Conservation (phyloP, 2,329 filamentous ascomycete genomes). For the Arthrobotrys conoides region DNA sequence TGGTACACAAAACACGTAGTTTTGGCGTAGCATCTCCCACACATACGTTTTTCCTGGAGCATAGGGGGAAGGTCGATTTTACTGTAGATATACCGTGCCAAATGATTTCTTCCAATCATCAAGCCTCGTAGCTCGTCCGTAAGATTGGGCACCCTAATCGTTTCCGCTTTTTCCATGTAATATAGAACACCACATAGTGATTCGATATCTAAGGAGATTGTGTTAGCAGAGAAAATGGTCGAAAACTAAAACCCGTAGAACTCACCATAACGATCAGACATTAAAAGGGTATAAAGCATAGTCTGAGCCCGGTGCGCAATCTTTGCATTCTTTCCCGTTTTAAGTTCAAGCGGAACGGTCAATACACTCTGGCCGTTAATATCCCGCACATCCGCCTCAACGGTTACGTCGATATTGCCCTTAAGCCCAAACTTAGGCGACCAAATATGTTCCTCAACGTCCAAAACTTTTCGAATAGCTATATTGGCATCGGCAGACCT, state of each 20-base stretch:
- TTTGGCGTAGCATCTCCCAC: conserved; percentile 90
- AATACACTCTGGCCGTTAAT: conserved; percentile 75
- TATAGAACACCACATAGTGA: conserved; percentile 92
- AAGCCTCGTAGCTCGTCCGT: conserved; percentile 92
- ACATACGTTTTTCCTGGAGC: conserved; percentile 84
- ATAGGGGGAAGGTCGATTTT: conserved; percentile 87
- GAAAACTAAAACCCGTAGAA: conserved; percentile 20
- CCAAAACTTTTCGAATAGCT: conserved; percentile 92
- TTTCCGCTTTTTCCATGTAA: conserved; percentile 92
- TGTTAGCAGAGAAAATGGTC: conserved; percentile 29
- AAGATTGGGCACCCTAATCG: conserved; percentile 85
- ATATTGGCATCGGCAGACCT: conserved; percentile 82
- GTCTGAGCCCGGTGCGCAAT: conserved; percentile 89
- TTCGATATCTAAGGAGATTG: conserved; percentile 76
- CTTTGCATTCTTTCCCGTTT: conserved; percentile 88
- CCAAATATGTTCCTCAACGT: conserved; percentile 98
- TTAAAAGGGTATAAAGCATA: conserved; percentile 88
- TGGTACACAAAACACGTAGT: conserved; percentile 93
- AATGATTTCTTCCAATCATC: conserved; percentile 93
- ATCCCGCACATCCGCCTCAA: conserved; percentile 86
- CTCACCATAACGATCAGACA: conserved; percentile 88
- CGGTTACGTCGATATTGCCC: conserved; percentile 96
- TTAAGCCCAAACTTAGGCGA: conserved; percentile 97
- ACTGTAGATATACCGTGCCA: conserved; percentile 87
- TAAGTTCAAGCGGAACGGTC: conserved; percentile 93